Conservation (phyloP, 1,284 basidiomycete genomes). For the Cutaneotrichosporon mucoides region DNA sequence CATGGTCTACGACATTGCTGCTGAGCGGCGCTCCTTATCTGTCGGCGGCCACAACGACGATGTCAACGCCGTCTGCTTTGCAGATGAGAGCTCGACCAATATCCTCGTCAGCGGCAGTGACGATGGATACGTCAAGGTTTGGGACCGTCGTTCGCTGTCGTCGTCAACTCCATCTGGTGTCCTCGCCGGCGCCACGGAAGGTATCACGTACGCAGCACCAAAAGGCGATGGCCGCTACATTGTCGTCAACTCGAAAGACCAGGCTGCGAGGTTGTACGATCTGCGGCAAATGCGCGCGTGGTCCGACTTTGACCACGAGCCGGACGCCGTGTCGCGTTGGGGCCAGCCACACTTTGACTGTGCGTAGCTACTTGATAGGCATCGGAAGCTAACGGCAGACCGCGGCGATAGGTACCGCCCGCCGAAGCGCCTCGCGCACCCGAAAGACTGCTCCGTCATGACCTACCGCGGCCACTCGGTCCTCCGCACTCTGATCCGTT, state of each 20-base stretch:
- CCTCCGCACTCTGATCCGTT: conserved; percentile 88
- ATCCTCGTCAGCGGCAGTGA: conserved; percentile 91
- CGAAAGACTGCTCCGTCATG: conserved; percentile 91
- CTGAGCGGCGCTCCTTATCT: conserved; percentile 70
- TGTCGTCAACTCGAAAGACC: conserved; percentile 97
- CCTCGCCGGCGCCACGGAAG: conserved; percentile 90
- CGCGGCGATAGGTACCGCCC: conserved; percentile 57
- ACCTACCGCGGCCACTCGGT: conserved; percentile 89
- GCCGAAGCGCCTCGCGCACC: conserved; percentile 55
- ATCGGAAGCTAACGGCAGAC: conserved; percentile 48
- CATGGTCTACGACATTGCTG: conserved; percentile 83
- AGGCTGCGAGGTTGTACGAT: conserved; percentile 88
- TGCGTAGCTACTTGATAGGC: conserved; percentile 49
- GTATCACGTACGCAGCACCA: conserved; percentile 81
- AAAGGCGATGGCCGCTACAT: conserved; percentile 90
- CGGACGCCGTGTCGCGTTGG: conserved; percentile 53
- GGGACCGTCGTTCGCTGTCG: conserved; percentile 86
- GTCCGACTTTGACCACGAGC: conserved; percentile 62
- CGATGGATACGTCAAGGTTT: conserved; percentile 91
- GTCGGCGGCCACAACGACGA: conserved; percentile 83
- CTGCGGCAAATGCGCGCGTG: conserved; percentile 83
- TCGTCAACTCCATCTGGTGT: conserved; percentile 84
- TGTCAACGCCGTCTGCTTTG: conserved; percentile 95
- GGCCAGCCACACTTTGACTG: conserved; percentile 69
- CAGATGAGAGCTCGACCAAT: conserved; percentile 85